Evolutionary conservation across 2,329 filamentous ascomycete genomes (phyloP).

Genomic region (Coccinonectria pachysandricola): DNA sequence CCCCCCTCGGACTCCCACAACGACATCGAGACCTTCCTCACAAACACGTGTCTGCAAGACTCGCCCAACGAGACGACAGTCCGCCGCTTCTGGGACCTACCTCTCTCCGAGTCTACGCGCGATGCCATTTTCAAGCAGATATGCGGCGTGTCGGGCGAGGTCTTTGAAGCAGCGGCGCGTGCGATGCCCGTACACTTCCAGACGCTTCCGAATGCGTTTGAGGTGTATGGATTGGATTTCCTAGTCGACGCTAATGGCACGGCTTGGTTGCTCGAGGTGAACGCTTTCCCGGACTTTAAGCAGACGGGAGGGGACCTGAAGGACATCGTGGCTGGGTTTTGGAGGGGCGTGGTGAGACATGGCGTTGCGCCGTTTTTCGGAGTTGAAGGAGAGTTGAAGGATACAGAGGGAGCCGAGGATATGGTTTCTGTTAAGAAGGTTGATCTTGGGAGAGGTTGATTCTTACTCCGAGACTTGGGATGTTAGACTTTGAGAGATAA

Average conservation of each 20-base stretch:
- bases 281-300: conserved; percentile 91
- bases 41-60: conserved; percentile 87
- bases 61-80: conserved; percentile 53
- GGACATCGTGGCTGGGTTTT: conserved; percentile 63
- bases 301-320: conserved; percentile 80
- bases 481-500: too few relatives aligned
- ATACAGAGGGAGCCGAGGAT: conserved; percentile 22
- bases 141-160: conserved; percentile 58
- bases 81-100: conserved; percentile 62
- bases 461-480: background rate
- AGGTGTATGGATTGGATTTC: conserved; percentile 87
- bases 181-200: conserved; percentile 89
- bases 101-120: conserved; percentile 41
- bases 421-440: conserved; percentile 44
- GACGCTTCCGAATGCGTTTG: conserved; percentile 77
- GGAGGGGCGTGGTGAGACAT: conserved; percentile 59
- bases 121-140: conserved; percentile 62
- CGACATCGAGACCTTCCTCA: conserved; percentile 66
- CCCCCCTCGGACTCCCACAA: conserved; percentile 42
- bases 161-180: conserved; percentile 78
- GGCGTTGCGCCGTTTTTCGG: conserved; percentile 61
- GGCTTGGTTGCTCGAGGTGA: conserved; percentile 79
- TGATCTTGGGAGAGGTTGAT: conserved; percentile 40
- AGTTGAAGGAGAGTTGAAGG: conserved; percentile 12
- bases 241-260: conserved; percentile 57